These are phyloP conservation scores for Apophysomyces variabilis DNA, from an alignment of 371 early-diverging fungal genomes.

Conservation along the genomic window DNA sequence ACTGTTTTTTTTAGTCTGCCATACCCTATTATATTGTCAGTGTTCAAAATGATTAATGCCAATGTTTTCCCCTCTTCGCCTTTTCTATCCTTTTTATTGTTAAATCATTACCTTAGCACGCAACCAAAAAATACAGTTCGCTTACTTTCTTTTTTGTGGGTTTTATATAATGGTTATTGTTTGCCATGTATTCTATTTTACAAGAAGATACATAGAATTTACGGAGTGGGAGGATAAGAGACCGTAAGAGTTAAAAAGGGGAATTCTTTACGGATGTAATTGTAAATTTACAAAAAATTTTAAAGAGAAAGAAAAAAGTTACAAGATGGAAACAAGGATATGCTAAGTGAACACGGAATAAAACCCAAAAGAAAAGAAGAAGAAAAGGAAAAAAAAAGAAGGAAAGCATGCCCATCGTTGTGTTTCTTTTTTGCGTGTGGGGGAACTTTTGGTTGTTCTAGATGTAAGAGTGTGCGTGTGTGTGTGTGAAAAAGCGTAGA, in stretches of 20 bases:
- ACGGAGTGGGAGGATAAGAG: no score
- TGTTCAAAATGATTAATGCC: conserved; percentile 25
- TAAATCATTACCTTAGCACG: no score
- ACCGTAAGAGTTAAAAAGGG: no score
- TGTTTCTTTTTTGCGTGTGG: no score
- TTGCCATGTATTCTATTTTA: conserved; percentile 2
- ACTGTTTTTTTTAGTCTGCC: conserved; percentile 37
- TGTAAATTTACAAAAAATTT: conserved; percentile 2
- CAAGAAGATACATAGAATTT: background rate
- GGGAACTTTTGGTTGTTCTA: no score
- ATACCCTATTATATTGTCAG: conserved; percentile 55
- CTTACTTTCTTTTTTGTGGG: no score
- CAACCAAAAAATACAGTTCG: no score
- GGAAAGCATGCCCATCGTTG: no score
- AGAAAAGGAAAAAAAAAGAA: background rate
- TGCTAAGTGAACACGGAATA: background rate
- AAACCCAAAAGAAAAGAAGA: background rate
- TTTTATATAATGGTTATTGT: background rate
- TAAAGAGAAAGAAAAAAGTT: background rate
- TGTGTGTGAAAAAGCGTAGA: background rate
- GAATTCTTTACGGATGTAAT: background rate
- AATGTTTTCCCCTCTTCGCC: background rate
- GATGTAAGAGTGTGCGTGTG: background rate
- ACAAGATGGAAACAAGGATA: no score
- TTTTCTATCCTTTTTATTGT: background rate